phyloP scores from a whole-genome alignment of 2,329 filamentous ascomycete genomes.

The Pleoardoris graminearum region DNA sequence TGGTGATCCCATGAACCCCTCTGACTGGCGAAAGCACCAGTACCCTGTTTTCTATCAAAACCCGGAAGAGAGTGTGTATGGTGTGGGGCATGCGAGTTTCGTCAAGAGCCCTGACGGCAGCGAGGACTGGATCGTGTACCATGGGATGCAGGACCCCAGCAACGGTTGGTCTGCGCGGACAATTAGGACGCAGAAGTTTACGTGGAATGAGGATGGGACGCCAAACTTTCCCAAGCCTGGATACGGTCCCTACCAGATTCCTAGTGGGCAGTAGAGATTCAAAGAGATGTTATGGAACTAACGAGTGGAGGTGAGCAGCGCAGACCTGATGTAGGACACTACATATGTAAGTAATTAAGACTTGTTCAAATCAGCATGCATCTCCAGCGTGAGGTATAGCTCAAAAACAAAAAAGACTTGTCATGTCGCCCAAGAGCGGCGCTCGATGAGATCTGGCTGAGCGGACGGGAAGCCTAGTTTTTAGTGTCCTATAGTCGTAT shows the following conservation, averaged over 20 bases:
- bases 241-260: constrained; percentile 51
- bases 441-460: too few relatives aligned
- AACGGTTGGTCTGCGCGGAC: constrained; percentile 53
- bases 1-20: constrained; percentile 55
- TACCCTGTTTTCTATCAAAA: constrained; percentile 55
- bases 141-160: constrained; percentile 55
- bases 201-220: constrained; percentile 53
- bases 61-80: constrained; percentile 49
- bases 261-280: constrained; percentile 31
- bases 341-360: too few relatives aligned
- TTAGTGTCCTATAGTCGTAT: too few relatives aligned
- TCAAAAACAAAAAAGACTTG: too few relatives aligned
- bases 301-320: too few relatives aligned
- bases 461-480: too few relatives aligned
- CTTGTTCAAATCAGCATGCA: too few relatives aligned
- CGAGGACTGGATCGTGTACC: constrained; percentile 59
- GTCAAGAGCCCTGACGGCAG: constrained; percentile 52
- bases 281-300: background rate
- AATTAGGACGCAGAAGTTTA: constrained; percentile 55
- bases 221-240: constrained; percentile 55
- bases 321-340: too few relatives aligned
- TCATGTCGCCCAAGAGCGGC: too few relatives aligned
- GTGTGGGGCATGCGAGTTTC: constrained; percentile 57
- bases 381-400: too few relatives aligned
- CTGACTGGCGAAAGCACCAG: constrained; percentile 55